Percentiles rank a stretch among this genome's conserved stretches.
Conservation (phyloP, 2,329 filamentous ascomycete genomes). For the Pseudogymnoascus sp. region DNA sequence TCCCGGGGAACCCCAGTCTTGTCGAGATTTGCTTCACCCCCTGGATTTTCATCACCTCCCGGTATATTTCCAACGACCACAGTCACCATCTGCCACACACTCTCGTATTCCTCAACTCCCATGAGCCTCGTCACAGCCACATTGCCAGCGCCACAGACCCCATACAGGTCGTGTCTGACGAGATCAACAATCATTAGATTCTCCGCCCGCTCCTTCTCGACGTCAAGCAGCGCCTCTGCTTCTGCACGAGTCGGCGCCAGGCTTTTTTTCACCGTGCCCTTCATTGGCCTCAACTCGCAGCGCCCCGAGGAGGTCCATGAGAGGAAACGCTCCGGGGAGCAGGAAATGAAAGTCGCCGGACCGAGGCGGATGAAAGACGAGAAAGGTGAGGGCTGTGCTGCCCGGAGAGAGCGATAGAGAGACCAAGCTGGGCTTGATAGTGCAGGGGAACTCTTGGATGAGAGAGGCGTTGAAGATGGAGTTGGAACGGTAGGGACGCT, state of each 20-base stretch:
- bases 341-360: slow-evolving; percentile 64
- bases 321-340: slow-evolving; percentile 85
- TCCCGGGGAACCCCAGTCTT: neutral
- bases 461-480: neutral
- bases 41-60: neutral
- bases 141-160: slow-evolving; percentile 67
- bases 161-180: slow-evolving; percentile 86
- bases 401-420: slow-evolving; percentile 26
- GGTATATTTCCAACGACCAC: slow-evolving; percentile 67
- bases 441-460: slow-evolving; percentile 1
- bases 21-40: neutral
- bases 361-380: slow-evolving; percentile 72
- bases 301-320: slow-evolving; percentile 52
- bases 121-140: slow-evolving; percentile 73
- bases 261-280: slow-evolving; percentile 85
- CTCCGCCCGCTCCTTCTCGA: slow-evolving; percentile 86
- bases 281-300: slow-evolving; percentile 86
- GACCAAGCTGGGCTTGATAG: slow-evolving; percentile 19
- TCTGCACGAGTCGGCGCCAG: slow-evolving; percentile 58
- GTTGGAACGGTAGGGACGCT: slow-evolving; percentile 9
- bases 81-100: slow-evolving; percentile 85
- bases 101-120: slow-evolving; percentile 83
- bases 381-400: slow-evolving; percentile 37
- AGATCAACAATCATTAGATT: slow-evolving; percentile 98
- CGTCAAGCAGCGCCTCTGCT: slow-evolving; percentile 64